Conservation (phyloP, 192 early-diverging fungal species). For the Coemansia sp. region DNA sequence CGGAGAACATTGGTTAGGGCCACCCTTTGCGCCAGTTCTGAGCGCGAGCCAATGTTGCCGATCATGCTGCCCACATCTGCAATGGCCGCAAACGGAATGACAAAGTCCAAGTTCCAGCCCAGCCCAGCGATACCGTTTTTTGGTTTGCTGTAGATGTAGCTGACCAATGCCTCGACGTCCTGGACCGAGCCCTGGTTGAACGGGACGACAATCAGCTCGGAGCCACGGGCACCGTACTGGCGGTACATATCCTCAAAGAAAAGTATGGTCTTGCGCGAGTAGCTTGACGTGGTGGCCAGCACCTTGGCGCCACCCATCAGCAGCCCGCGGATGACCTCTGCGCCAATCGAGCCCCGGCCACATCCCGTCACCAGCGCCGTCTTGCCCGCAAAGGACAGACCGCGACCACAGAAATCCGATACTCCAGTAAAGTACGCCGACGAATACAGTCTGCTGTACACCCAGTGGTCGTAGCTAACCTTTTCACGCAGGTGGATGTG, state of each 20-base stretch:
- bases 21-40: constrained; percentile 85
- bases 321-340: constrained; percentile 79
- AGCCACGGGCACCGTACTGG: constrained; percentile 76
- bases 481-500: constrained; percentile 13
- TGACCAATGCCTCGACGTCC: constrained; percentile 71
- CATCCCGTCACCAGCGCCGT: constrained; percentile 86
- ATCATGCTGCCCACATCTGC: constrained; percentile 78
- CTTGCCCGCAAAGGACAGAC: constrained; percentile 77
- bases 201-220: constrained; percentile 81
- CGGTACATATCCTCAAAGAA: constrained; percentile 89
- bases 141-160: constrained; percentile 80
- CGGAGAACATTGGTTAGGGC: constrained; percentile 91
- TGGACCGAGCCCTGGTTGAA: constrained; percentile 88
- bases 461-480: constrained; percentile 48
- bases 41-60: constrained; percentile 72
- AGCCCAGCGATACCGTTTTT: constrained; percentile 64
- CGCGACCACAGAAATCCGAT: constrained; percentile 60
- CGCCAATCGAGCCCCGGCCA: constrained; percentile 86
- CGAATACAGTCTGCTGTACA: constrained; percentile 63
- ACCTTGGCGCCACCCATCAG: constrained; percentile 89
- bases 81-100: constrained; percentile 91
- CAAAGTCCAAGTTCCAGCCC: constrained; percentile 86
- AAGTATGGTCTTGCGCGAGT: constrained; percentile 68
- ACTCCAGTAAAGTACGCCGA: constrained; percentile 68
- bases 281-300: constrained; percentile 87